These are phyloP conservation scores for Chlamydomonas asymmetrica DNA, from an alignment of 139 green algal genomes.

Conservation along the genomic window DNA sequence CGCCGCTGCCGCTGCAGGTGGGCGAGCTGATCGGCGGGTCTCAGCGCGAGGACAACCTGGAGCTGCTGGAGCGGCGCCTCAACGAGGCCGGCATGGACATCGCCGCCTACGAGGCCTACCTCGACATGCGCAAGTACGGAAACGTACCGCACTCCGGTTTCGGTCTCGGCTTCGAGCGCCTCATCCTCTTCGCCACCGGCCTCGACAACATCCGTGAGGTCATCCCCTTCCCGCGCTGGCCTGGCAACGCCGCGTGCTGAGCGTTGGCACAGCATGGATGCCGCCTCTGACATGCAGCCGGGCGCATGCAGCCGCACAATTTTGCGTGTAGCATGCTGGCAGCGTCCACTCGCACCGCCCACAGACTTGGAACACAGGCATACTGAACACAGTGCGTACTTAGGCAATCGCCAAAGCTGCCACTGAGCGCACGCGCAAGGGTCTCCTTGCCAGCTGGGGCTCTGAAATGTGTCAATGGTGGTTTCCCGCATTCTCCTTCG, in stretches of 20 bases:
- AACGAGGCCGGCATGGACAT: constrained; percentile 72
- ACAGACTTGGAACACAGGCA: no score
- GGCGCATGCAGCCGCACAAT: neutral
- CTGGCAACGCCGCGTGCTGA: constrained; percentile 83
- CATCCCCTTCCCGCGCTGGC: constrained; percentile 98
- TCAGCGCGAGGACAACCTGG: constrained; percentile 85
- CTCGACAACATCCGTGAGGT: constrained; percentile 99
- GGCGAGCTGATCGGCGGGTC: constrained; percentile 91
- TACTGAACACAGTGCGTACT: no score
- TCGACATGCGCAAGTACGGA: constrained; percentile 94
- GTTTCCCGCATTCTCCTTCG: no score
- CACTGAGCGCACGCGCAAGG: no score
- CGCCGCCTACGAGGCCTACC: constrained; percentile 88
- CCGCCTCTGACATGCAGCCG: no score
- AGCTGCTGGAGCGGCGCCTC: constrained; percentile 74
- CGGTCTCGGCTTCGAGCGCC: constrained; percentile 97
- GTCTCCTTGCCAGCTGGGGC: no score
- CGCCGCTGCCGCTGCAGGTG: no score
- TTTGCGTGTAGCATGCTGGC: no score
- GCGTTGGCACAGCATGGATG: no score
- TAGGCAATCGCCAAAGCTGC: no score
- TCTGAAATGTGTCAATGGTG: no score
- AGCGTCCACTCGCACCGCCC: no score
- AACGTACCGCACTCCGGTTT: constrained; percentile 94
- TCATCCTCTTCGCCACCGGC: constrained; percentile 97